phyloP scores from a whole-genome alignment of 345 rosid species.

The Eucalyptus pumila region DNA sequence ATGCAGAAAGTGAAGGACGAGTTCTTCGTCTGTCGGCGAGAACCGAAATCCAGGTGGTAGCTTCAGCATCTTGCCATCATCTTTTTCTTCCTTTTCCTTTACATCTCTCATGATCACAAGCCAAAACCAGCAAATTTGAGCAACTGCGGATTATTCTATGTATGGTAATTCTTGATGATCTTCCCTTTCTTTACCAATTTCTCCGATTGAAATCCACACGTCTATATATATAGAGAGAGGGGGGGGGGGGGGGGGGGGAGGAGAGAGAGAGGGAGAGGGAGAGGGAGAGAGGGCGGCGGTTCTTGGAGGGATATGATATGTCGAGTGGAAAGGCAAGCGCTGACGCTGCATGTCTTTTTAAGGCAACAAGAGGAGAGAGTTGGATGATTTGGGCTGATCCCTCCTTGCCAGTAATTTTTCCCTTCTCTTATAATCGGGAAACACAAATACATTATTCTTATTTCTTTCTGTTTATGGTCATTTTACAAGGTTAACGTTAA shows the following conservation, averaged over 20 bases:
- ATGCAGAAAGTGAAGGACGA: slow-evolving; percentile 28
- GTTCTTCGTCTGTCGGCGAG: slow-evolving; percentile 39
- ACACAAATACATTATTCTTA: background rate
- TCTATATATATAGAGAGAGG: background rate
- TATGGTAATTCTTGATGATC: background rate
- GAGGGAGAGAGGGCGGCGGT: background rate
- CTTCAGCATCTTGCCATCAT: slow-evolving; percentile 2
- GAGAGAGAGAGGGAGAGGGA: too few relatives aligned
- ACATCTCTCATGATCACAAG: background rate
- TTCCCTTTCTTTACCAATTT: background rate
- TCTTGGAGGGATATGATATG: background rate
- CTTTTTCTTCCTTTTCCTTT: background rate
- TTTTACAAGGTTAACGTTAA: background rate
- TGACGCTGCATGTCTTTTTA: background rate
- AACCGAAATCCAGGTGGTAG: slow-evolving; percentile 42
- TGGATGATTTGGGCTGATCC: background rate
- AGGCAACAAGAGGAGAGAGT: background rate
- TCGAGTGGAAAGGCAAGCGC: background rate
- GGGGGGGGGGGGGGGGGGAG: too few relatives aligned
- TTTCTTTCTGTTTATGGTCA: background rate
- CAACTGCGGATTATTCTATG: background rate
- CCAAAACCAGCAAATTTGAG: background rate
- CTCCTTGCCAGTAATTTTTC: background rate
- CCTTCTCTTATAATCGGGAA: background rate
- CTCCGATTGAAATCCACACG: background rate